phyloP scores from a whole-genome alignment of 2,329 filamentous ascomycete species.

The Samsoniella hepiali region DNA sequence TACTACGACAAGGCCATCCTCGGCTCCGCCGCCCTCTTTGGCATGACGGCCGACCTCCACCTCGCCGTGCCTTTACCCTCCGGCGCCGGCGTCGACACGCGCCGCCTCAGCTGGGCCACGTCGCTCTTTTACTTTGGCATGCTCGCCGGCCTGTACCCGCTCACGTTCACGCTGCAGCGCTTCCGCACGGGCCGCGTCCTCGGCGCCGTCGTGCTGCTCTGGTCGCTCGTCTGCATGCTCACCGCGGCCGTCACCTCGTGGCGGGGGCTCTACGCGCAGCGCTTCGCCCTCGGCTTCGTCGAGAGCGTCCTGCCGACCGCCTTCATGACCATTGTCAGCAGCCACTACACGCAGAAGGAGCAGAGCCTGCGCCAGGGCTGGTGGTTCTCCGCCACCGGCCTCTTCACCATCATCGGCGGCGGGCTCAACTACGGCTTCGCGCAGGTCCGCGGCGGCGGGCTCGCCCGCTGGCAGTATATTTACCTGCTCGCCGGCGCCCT shows the following conservation, averaged over 20 bases:
- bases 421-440: conserved; percentile 66
- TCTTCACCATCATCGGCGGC: conserved; percentile 61
- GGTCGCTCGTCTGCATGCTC: conserved; percentile 64
- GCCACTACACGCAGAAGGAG: conserved; percentile 63
- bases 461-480: conserved; percentile 67
- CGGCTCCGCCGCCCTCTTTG: conserved; percentile 69
- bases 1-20: conserved; percentile 63
- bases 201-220: conserved; percentile 60
- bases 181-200: conserved; percentile 64
- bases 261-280: conserved; percentile 62
- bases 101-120: conserved; percentile 70
- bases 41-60: conserved; percentile 67
- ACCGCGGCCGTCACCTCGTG: conserved; percentile 64
- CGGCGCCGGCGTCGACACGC: conserved; percentile 55
- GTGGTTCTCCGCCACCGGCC: conserved; percentile 62
- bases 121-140: conserved; percentile 80
- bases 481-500: conserved; percentile 63
- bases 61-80: conserved; percentile 49
- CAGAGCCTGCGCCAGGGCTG: conserved; percentile 62
- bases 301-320: conserved; percentile 64
- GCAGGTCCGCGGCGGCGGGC: conserved; percentile 51
- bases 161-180: conserved; percentile 67
- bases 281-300: conserved; percentile 62
- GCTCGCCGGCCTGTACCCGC: conserved; percentile 69
- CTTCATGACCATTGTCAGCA: conserved; percentile 62